Base-by-base conservation (phyloP, 208 protist species). In the Trypanosoma boissoni region DNA sequence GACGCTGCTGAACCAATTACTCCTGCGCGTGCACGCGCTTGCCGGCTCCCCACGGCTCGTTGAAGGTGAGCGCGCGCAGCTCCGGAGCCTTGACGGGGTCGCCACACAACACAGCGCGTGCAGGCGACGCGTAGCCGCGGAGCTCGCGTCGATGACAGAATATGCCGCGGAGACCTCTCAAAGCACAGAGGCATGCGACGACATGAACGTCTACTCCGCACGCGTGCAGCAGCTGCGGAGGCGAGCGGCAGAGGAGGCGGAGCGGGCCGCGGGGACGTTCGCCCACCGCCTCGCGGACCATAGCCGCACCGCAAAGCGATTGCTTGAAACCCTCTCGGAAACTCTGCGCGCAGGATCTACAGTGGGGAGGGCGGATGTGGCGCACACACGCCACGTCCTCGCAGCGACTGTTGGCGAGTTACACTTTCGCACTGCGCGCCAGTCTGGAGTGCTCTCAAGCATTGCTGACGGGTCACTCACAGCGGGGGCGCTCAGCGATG, bases 241-340 rank as follows among this genome's bases (percentile, higher is more conserved):
- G 4, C 20, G 18, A n/a, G 43, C 58, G n/a, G 51, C 77, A 24
- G 64, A 82, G 61, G 70, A 81, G 27, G 68, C 81, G 20, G 21
- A 41, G 36, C 74, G 72, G 9, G 56, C 55, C 20, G 74, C 65
- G 34, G 37, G 46, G 26, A 91, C 80, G 8, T 78, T 77, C 50
- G 55, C 60, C 12, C 70, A 82, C 32, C 75, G 78, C 2, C 37
- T 83, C 2, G 58, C 72, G 45, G 70, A 84, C 1, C 83, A 88
- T 64, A 41, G 75, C 34, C 61, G 56, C 14, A 78, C 80, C 16
- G 44, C 69, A 36, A 71, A 70, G 45, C 65, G 85, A 39, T 49
- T 68, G 1, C 43, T 52, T 0, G 64, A 83, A 24, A 58, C 59
- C 16, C 46, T 59, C 51, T 75, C 71, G 4, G 10, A 75, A 32